Base-by-base conservation (phyloP, 176 grass and related monocot genomes). In the Carex littledalei region DNA sequence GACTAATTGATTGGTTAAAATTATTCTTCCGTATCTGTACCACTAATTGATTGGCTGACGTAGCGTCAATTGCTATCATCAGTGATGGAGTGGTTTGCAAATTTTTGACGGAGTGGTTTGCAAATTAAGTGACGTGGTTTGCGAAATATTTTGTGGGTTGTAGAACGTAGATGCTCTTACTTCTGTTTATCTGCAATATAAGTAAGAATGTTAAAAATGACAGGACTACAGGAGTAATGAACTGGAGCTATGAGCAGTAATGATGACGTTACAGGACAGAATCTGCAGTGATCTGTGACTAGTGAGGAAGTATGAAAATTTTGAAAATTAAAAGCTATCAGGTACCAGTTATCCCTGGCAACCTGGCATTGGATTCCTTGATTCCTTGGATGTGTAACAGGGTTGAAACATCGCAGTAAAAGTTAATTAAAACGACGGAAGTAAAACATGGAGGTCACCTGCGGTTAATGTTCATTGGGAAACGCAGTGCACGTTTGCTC, bases 331-430 rank as follows among this genome's bases (percentile, higher is more conserved):
- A 56, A 55, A 26, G 21, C 17, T 76, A 24, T 71, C 67, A 15
- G 47, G 22, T 78, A 78, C 74, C 73, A 5, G 13, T 78, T 78
- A 78, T 78, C 74, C 22, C 50, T 76, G 43, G 43, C 71, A 75
- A 22, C 41, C 9, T 22, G 39, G 60, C 81, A 83, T 83, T 68
- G 81, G 81, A 83, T 83, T 66, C 81, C 80, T 83, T 62, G 80
- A 83, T 83, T 65, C 80, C 81, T 66, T 83, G 39, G 81, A 61
- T 61, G 59, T 31, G 52, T 60, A 17, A 54, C 60, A 50, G 24
- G 24, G 39, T 83, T 50, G 47, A 81, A 81, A 81, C 9, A 63
- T 43, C 11, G 18, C 79, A 64, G 50, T 78, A 78, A 78, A 78
- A 63, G 60, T 63, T 64, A 64, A 83, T 83, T 66, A 83, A 52